Percentiles rank a stretch among this genome's conserved stretches.
phyloP scores from a whole-genome alignment of 805 yeast species.

The Candida germanica region DNA sequence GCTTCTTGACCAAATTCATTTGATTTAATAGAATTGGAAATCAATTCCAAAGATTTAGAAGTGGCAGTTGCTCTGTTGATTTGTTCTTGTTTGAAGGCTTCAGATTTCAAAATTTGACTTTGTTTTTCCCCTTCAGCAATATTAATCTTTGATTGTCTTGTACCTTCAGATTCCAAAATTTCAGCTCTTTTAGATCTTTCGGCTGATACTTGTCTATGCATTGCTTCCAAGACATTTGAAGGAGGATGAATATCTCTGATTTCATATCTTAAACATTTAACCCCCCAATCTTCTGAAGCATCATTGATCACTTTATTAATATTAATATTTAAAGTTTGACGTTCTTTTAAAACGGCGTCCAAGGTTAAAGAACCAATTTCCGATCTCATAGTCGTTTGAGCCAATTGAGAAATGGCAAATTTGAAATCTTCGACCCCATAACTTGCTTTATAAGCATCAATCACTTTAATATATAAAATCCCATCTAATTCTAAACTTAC shows the following conservation, averaged over 20 bases:
- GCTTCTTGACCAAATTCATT: constrained; percentile 76
- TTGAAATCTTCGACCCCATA: constrained; percentile 88
- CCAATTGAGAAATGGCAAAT: constrained; percentile 80
- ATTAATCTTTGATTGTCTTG: constrained; percentile 73
- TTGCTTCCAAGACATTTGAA: constrained; percentile 76
- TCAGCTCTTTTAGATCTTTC: constrained; percentile 86
- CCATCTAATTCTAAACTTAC: constrained; percentile 86
- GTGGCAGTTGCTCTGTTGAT: constrained; percentile 72
- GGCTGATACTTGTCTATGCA: constrained; percentile 88
- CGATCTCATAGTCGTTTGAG: constrained; percentile 88
- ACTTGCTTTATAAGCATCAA: constrained; percentile 80
- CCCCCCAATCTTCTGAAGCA: constrained; percentile 85
- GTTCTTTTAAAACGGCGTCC: constrained; percentile 74
- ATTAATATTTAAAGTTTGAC: constrained; percentile 68
- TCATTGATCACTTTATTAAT: constrained; percentile 79
- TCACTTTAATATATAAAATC: constrained; percentile 70
- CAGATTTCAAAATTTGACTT: constrained; percentile 70
- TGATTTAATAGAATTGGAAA: constrained; percentile 64
- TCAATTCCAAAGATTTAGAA: constrained; percentile 61
- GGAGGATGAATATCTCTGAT: constrained; percentile 90
- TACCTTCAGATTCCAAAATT: constrained; percentile 83
- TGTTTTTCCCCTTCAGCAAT: constrained; percentile 80
- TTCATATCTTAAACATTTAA: constrained; percentile 78
- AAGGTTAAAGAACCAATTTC: constrained; percentile 82
- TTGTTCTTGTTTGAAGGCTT: constrained; percentile 59